Evolutionary conservation across 1,139 yeast genomes (phyloP), one percentile per base, ranked within the genome.

Genomic region (Debaryomycetaceae sp.): DNA sequence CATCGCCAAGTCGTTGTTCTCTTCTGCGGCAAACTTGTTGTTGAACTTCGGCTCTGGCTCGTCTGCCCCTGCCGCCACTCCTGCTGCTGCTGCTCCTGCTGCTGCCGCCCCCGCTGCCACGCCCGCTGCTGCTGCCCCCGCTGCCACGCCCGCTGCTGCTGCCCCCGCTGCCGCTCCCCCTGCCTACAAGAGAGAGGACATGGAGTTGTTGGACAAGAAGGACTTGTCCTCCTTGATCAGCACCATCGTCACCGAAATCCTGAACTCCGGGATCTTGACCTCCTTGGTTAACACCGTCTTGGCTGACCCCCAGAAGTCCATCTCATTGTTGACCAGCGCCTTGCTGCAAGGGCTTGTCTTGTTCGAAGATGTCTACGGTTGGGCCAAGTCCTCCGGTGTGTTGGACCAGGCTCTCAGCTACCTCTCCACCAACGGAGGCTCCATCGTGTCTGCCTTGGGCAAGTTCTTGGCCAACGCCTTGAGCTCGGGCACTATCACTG

Each of bases 341-440:
- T 53, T 62, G 37, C 46, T 54, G 43, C 44, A 51, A 31, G 71
- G 70, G 39, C 37, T 56, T 37, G 61, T 59, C 33, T 36, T 58
- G 31, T 61, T 47, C 34, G 58, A 57, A 48, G 69, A 64, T 32
- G 38, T 63, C 28, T 62, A 49, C 52, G 25, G 29, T 28, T 66
- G 69, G 69, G 63, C 71, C 39, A 61, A 65, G 49, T 33, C 43
- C 14, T 50, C 58, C 16, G 73, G 73, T 37, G 36, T 65, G 28
- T 58, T 67, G 46, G 46, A 44, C 39, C 33, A 48, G 14, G 61
- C 56, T 38, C 45, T 65, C 34, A 31, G 39, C 25, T 64, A 55
- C 53, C 45, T 66, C 36, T 40, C 44, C 25, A 41, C 40, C 30
- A 49, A 58, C 48, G 63, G 64, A 39, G 60, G 62, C 34, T 39